These are phyloP conservation scores for Paracorniculantispora psalliotae DNA, from an alignment of 2,329 filamentous ascomycete genomes.

Conservation along the genomic window DNA sequence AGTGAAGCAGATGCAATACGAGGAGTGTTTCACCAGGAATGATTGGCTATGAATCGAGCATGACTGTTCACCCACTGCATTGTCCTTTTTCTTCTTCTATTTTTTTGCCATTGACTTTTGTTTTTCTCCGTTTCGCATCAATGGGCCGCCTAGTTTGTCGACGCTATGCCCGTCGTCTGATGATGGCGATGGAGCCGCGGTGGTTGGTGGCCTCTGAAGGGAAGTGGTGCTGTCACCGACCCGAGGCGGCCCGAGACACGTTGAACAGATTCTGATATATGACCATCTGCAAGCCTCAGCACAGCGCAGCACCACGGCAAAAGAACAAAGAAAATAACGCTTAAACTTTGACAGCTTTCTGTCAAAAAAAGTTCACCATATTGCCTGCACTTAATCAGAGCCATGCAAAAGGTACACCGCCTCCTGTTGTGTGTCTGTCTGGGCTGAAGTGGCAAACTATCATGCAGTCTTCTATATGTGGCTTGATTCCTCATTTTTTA, in stretches of 20 bases:
- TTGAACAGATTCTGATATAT: not conserved
- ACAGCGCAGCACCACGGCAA: not conserved
- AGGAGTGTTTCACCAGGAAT: too few relatives aligned
- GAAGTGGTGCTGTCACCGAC: too few relatives aligned
- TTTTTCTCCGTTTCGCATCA: too few relatives aligned
- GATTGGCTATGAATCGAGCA: too few relatives aligned
- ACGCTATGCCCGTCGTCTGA: not conserved
- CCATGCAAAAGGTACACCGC: slow-evolving; percentile 1
- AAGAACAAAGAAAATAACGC: not conserved
- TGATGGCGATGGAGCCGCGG: not conserved
- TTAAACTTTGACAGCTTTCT: not conserved
- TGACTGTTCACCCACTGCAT: too few relatives aligned
- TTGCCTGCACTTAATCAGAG: not conserved
- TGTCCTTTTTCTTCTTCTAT: too few relatives aligned
- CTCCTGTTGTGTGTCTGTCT: not conserved
- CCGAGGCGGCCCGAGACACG: not conserved
- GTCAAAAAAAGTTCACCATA: not conserved
- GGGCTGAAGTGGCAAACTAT: not conserved
- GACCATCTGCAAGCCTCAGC: not conserved
- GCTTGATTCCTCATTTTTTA: not conserved
- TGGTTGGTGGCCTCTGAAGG: not conserved
- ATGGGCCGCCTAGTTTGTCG: too few relatives aligned
- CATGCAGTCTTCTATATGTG: not conserved
- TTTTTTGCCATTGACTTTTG: too few relatives aligned
- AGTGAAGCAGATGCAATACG: too few relatives aligned